phyloP scores from a whole-genome alignment of 495 filamentous ascomycete genomes.

The Podospora australis region DNA sequence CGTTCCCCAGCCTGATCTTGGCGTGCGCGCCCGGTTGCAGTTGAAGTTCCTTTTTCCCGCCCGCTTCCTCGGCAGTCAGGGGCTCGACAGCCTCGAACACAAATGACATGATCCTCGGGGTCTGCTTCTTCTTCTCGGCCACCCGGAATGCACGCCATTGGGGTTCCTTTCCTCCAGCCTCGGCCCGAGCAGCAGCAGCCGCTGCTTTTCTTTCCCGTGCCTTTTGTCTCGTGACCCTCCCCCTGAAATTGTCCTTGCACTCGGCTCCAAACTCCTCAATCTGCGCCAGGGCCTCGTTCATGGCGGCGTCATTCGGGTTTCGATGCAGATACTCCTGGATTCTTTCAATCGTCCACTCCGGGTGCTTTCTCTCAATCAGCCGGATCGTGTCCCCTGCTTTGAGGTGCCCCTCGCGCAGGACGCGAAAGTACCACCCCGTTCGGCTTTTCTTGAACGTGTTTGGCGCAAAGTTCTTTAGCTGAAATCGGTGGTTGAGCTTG shows the following conservation, averaged over 20 bases:
- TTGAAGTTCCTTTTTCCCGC: conserved; percentile 13
- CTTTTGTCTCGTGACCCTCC: conserved; percentile 29
- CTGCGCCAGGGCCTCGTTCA: conserved; percentile 39
- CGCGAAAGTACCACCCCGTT: conserved; percentile 53
- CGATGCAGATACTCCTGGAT: conserved; percentile 51
- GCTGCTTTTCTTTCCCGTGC: no score
- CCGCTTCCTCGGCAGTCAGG: conserved; percentile 11
- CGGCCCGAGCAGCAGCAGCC: conserved; percentile 25
- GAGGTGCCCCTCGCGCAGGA: conserved; percentile 41
- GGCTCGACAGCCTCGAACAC: conserved; percentile 29
- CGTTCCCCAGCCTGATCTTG: conserved; percentile 41
- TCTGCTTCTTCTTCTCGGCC: conserved; percentile 37
- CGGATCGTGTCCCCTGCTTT: conserved; percentile 40
- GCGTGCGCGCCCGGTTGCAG: conserved; percentile 35
- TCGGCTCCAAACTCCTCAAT: conserved; percentile 45
- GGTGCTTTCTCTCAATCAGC: conserved; percentile 38
- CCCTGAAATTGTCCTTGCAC: conserved; percentile 34
- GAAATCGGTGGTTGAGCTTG: conserved; percentile 53
- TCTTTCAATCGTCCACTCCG: conserved; percentile 49
- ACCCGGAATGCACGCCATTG: conserved; percentile 41
- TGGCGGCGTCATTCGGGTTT: conserved; percentile 33
- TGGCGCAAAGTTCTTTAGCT: conserved; percentile 47
- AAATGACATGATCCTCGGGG: conserved; percentile 34
- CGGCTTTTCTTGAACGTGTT: conserved; percentile 44
- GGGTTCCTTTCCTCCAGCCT: conserved; percentile 14